A percentile compares a stretch with the other conserved stretches of the same genome.
These are phyloP conservation scores for Cordyceps tenuipes DNA, from an alignment of 2,329 filamentous ascomycete genomes.

Conservation along the genomic window DNA sequence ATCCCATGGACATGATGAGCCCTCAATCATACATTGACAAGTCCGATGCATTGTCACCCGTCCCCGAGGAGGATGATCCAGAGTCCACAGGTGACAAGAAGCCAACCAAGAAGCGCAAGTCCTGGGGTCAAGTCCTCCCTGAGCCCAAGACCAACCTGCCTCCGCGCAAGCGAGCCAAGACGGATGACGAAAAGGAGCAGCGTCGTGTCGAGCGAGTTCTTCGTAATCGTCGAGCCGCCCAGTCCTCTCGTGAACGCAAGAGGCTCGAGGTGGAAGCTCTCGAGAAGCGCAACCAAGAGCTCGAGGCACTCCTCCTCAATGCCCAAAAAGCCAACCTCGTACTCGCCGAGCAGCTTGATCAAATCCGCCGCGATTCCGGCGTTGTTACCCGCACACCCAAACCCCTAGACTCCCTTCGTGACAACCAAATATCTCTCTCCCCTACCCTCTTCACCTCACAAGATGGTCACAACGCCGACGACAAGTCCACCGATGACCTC, in stretches of 20 bases:
- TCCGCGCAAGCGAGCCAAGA: constrained; percentile 95
- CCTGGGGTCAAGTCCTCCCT: constrained; percentile 94
- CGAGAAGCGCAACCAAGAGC: constrained; percentile 63
- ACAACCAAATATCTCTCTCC: constrained; percentile 47
- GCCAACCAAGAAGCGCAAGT: constrained; percentile 87
- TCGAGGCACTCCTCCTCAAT: constrained; percentile 54
- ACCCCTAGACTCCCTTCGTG: constrained; percentile 34
- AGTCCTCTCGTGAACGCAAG: constrained; percentile 93
- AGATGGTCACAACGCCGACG: constrained; percentile 25
- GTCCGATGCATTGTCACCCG: not conserved
- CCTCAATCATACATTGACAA: constrained; percentile 32
- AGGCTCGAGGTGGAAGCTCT: constrained; percentile 79
- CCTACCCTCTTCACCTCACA: constrained; percentile 49
- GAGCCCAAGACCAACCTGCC: constrained; percentile 95
- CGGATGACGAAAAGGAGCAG: constrained; percentile 97
- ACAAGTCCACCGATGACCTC: constrained; percentile 25
- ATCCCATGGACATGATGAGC: constrained; percentile 38
- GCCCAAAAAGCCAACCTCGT: constrained; percentile 46
- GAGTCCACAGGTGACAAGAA: constrained; percentile 50
- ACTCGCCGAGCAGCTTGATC: constrained; percentile 42
- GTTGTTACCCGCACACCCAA: constrained; percentile 33
- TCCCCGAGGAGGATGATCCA: constrained; percentile 13
- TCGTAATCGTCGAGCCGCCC: constrained; percentile 88
- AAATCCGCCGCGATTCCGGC: constrained; percentile 37
- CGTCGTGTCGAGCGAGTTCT: constrained; percentile 94